Base-by-base conservation (phyloP, 148 eudicot species). In the Cornus florida region DNA sequence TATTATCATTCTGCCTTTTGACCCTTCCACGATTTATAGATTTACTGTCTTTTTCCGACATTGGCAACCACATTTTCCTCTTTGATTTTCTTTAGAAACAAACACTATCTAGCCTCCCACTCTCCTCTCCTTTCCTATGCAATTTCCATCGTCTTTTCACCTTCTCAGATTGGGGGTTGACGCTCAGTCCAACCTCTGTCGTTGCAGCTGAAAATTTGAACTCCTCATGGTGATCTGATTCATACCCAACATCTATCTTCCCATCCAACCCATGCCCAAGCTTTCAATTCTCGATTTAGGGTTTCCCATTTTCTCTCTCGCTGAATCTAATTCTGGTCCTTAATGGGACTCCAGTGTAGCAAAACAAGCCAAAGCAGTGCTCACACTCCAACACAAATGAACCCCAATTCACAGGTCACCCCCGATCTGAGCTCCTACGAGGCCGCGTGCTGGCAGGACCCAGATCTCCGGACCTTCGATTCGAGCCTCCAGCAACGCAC, bases 401-500 rank as follows among this genome's bases (percentile, higher is more conserved):
- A 69, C 74, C 24, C 75, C 16, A 28, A 38, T 48, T 32, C 68
- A 70, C 35, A 65, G 20, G 31, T 77, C 73, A 69, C 75, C 38
- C 89, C 84, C 16, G 95, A 92, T 81, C 86, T 91, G 3, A 82
- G 74, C 78, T 87, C 93, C 4, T 95, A 91, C 75, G 78, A 87
- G 69, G 83, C 90, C n/a, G 96, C 93, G 4, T 89, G 92, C 70
- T 80, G 76, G 48, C 60, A 78, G 19, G 97, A 91, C 79, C 91
- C 93, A n/a, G 91, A 92, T 16, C 87, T 95, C 73, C 90, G 78
- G 68, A 70, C 75, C 41, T 91, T 95, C 59, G 97, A 95, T 81
- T 81, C 93, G 7, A 75, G 82, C 66, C 84, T 95, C 73, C 92
- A 86, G 28, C 79, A 82, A 14, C 87, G 91, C 16, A 88, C 97